These are phyloP conservation scores for Agastache rugosa DNA, from an alignment of 257 asterid species.

Conservation along the genomic window DNA sequence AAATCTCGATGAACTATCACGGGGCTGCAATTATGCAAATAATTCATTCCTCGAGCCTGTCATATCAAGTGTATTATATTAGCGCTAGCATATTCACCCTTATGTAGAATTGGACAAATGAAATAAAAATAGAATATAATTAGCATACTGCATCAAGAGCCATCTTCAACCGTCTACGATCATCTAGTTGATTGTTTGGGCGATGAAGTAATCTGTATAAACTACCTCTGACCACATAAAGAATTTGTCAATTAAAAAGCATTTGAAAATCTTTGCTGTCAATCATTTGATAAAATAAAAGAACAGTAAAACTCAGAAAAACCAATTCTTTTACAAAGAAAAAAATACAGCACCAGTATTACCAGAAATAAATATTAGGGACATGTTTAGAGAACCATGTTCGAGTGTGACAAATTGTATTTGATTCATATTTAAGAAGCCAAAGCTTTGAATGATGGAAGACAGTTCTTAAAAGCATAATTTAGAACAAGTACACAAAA, in stretches of 20 bases:
- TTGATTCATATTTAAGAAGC: neutral
- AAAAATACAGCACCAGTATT: neutral
- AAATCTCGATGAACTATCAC: constrained; percentile 95
- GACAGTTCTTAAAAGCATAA: constrained; percentile 1
- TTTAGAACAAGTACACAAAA: neutral
- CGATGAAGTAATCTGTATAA: constrained; percentile 93
- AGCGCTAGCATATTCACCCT: constrained; percentile 24
- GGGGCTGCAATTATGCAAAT: constrained; percentile 89
- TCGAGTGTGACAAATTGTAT: neutral
- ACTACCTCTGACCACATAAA: constrained; percentile 79
- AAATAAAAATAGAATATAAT: constrained; percentile 23
- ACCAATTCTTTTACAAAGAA: neutral
- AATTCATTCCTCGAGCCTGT: constrained; percentile 99
- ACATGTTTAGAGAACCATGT: neutral
- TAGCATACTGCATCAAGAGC: constrained; percentile 92
- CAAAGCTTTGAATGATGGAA: constrained; percentile 4
- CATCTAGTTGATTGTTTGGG: constrained; percentile 89
- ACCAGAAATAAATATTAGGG: neutral
- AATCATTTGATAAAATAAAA: constrained; percentile 19
- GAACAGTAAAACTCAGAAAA: constrained; percentile 5
- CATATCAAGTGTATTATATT: constrained; percentile 31
- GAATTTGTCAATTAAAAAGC: constrained; percentile 34
- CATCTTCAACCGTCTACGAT: constrained; percentile 90
- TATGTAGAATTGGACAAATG: constrained; percentile 33
- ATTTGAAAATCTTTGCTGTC: constrained; percentile 3